These are phyloP conservation scores for Pyrenopolyporus hunteri DNA, from an alignment of 495 filamentous ascomycete genomes.

Conservation along the genomic window DNA sequence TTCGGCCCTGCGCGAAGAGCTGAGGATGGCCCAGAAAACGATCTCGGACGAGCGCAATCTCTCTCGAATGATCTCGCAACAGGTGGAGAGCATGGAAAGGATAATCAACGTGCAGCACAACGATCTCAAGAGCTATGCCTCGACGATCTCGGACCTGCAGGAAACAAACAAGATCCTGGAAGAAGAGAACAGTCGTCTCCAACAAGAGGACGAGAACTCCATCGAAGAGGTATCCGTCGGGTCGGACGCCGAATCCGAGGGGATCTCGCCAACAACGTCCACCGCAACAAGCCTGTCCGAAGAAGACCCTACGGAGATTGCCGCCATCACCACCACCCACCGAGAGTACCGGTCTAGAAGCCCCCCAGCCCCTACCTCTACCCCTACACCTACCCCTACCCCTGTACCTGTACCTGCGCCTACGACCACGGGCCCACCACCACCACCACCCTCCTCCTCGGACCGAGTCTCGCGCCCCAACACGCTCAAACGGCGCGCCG, in stretches of 20 bases:
- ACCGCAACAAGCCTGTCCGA: too few relatives aligned
- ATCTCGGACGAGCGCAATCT: slow-evolving; percentile 2
- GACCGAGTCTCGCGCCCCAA: too few relatives aligned
- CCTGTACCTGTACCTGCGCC: too few relatives aligned
- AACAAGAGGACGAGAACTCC: neutral
- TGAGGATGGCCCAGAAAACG: neutral
- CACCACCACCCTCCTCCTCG: too few relatives aligned
- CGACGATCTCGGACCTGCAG: neutral
- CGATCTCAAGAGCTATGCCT: slow-evolving; percentile 14
- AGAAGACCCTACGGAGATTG: too few relatives aligned
- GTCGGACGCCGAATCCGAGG: neutral
- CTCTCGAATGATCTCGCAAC: neutral
- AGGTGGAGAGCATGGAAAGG: neutral
- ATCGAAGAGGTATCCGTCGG: neutral
- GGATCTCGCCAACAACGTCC: too few relatives aligned
- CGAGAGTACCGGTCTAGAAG: too few relatives aligned
- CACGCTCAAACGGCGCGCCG: too few relatives aligned
- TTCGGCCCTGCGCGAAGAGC: neutral
- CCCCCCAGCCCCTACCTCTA: too few relatives aligned
- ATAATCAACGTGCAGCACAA: slow-evolving; percentile 10
- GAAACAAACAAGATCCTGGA: neutral
- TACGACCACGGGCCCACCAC: too few relatives aligned
- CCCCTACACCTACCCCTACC: too few relatives aligned
- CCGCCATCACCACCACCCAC: too few relatives aligned
- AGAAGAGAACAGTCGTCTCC: slow-evolving; percentile 1